phyloP scores from a whole-genome alignment of 2,329 filamentous ascomycete genomes.

The Tolypocladium paradoxum region DNA sequence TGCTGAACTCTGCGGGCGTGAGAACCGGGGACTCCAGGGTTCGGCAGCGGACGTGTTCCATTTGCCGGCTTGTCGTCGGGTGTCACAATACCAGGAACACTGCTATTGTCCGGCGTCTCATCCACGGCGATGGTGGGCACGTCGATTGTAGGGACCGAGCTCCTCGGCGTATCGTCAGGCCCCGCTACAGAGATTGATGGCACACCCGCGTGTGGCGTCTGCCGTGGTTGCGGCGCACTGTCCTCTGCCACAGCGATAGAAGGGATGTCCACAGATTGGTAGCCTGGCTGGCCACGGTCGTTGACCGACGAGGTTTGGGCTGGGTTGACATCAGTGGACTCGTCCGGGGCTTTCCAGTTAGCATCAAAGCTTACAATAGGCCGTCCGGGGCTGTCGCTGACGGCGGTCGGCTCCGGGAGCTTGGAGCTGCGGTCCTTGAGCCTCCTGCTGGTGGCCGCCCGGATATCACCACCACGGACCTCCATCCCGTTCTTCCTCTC shows the following conservation, averaged over 20 bases:
- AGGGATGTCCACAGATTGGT: constrained; percentile 35
- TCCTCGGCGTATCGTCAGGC: constrained; percentile 11
- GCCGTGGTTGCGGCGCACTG: constrained; percentile 22
- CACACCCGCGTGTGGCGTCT: constrained; percentile 17
- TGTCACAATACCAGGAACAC: constrained; percentile 34
- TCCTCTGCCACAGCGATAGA: constrained; percentile 43
- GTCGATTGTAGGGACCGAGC: constrained; percentile 26
- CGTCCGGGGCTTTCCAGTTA: constrained; percentile 65
- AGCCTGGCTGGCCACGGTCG: constrained; percentile 9
- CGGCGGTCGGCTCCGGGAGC: constrained; percentile 77
- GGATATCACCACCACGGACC: constrained; percentile 77
- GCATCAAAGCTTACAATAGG: constrained; percentile 96
- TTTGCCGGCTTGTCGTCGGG: constrained; percentile 26
- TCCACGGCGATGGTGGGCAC: constrained; percentile 39
- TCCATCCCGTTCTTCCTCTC: constrained; percentile 70
- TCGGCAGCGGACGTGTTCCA: constrained; percentile 29
- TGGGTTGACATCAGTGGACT: constrained; percentile 56
- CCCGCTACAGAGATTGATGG: constrained; percentile 26
- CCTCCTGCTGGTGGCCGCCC: constrained; percentile 80
- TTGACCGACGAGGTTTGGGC: constrained; percentile 14
- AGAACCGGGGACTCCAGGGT: constrained; percentile 25
- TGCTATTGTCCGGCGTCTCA: constrained; percentile 20
- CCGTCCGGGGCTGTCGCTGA: constrained; percentile 81
- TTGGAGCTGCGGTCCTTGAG: constrained; percentile 78
- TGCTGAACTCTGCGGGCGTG: constrained; percentile 26